These are phyloP conservation scores for Microcyclospora pomicola DNA, from an alignment of 2,329 filamentous ascomycete species.

Conservation along the genomic window DNA sequence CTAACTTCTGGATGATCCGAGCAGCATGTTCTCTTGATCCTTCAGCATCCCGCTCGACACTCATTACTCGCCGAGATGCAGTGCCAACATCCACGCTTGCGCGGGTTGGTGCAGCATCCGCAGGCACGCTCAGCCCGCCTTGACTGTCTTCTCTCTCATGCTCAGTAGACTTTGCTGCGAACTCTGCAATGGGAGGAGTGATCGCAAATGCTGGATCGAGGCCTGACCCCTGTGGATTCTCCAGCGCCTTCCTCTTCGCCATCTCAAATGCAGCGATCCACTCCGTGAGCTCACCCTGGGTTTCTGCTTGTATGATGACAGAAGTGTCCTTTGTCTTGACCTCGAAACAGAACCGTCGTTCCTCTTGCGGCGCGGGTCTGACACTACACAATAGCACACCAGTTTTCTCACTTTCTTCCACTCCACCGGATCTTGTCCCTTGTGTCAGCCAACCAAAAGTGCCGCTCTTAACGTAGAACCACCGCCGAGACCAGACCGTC, in stretches of 20 bases:
- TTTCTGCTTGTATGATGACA: conserved; percentile 82
- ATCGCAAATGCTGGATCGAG: conserved; percentile 77
- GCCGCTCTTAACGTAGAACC: conserved; percentile 92
- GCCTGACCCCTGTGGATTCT: conserved; percentile 43
- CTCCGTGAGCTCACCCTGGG: conserved; percentile 76
- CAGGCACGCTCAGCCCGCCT: conserved; percentile 54
- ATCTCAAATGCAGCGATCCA: conserved; percentile 92
- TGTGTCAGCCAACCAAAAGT: conserved; percentile 93
- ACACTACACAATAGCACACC: conserved; percentile 89
- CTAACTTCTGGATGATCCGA: conserved; percentile 83
- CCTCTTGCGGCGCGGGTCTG: conserved; percentile 79
- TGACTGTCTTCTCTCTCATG: conserved; percentile 35
- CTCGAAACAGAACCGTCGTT: conserved; percentile 92
- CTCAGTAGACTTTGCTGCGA: conserved; percentile 66
- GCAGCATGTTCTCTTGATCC: conserved; percentile 62
- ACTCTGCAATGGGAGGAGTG: conserved; percentile 76
- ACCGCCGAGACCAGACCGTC: conserved; percentile 78
- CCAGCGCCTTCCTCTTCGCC: conserved; percentile 82
- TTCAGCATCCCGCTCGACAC: conserved; percentile 28
- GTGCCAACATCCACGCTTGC: conserved; percentile 61
- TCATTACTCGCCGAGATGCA: conserved; percentile 31
- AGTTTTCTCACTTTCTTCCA: conserved; percentile 91
- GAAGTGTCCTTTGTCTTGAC: conserved; percentile 94
- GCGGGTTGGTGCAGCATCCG: conserved; percentile 31
- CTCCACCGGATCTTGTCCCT: conserved; percentile 62